Base-by-base conservation (phyloP, 2,329 filamentous ascomycete species). In the Samsoniella hepiali region DNA sequence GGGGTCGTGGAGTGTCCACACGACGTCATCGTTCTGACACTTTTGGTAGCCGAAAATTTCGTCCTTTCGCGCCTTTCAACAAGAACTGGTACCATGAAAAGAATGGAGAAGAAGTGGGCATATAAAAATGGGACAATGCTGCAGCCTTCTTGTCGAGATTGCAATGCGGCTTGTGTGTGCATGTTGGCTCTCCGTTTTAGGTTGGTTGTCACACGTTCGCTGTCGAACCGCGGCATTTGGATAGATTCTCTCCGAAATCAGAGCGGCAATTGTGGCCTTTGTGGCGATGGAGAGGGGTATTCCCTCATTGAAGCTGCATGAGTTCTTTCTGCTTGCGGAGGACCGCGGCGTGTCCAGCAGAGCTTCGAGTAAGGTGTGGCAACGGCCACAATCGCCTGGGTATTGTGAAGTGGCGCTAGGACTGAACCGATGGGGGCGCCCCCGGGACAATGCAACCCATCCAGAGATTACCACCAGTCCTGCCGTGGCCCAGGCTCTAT, bases 11-110 rank as follows among this genome's bases (percentile, higher is more conserved):
- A 47, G 29, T 22, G 31, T 15, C 36, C 27, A 22, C 60, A 32
- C 60, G 53, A 63, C 60, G 60, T 63, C 60, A 63, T 63, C 51
- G 36, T 62, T 49, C 50, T 56, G 50, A 22, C 40, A 32, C 17
- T 54, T 60, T 51, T 32, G 45, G 9, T 9, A 53, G n/a, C 38
- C 58, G 29, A 55, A 62, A 42, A 40, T 62, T 62, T 56, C 32
- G 9, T 54, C 45, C 32, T 36, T 5, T 45, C 10, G 38, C 49
- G 22, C 45, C 8, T 50, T 15, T 22, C 32, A 54, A 9, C 27
- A 31, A 40, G 3, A 49, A 36, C 36, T 36, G 17, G n/a, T n/a
- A n/a, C 40, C 6, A 31, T 44, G 38, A 58, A 57, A 57, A 57
- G 3, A 44, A 40, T 63, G 44, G 53, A 51, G 10, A 31, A 38